These are phyloP conservation scores for Macrolepiota fuliginosa DNA, from an alignment of 768 basidiomycete genomes.

Conservation along the genomic window DNA sequence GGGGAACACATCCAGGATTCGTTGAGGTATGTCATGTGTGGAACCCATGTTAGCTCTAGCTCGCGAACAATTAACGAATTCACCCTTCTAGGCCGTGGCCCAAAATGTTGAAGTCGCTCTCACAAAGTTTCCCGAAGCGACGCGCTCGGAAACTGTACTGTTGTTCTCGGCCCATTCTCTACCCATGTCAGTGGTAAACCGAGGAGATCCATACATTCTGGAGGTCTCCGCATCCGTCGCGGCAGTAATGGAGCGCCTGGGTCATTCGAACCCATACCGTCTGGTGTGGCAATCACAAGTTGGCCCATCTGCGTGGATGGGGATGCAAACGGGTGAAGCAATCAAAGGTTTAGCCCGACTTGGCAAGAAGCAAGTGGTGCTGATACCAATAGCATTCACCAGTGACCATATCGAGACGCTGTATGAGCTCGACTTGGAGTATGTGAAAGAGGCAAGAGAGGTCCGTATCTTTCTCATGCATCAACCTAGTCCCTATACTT, in stretches of 20 bases:
- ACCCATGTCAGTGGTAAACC: constrained; percentile 97
- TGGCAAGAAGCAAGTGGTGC: constrained; percentile 71
- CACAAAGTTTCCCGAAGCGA: constrained; percentile 68
- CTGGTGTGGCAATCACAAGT: constrained; percentile 98
- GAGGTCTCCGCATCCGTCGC: constrained; percentile 95
- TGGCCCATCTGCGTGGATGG: constrained; percentile 97
- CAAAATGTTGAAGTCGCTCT: constrained; percentile 85
- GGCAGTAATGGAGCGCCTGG: constrained; percentile 87
- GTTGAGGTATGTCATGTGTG: constrained; percentile 65
- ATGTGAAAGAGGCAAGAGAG: constrained; percentile 86
- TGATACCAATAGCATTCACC: constrained; percentile 97
- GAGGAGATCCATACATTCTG: constrained; percentile 94
- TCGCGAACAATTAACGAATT: constrained; percentile 10
- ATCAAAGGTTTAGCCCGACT: constrained; percentile 82
- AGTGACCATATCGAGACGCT: constrained; percentile 99
- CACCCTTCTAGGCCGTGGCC: constrained; percentile 70
- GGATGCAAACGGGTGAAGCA: constrained; percentile 91
- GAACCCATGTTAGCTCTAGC: not conserved
- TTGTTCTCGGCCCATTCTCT: constrained; percentile 97
- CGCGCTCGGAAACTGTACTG: constrained; percentile 73
- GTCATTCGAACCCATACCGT: constrained; percentile 81
- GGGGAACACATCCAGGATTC: constrained; percentile 94
- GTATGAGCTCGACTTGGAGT: constrained; percentile 95
- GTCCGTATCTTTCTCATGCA: constrained; percentile 40
- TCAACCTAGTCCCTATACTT: constrained; percentile 18